A percentile compares a stretch with the other conserved stretches of the same genome.
Evolutionary conservation across 495 filamentous ascomycete genomes (phyloP).

Genomic region (Penicillium manginii): DNA sequence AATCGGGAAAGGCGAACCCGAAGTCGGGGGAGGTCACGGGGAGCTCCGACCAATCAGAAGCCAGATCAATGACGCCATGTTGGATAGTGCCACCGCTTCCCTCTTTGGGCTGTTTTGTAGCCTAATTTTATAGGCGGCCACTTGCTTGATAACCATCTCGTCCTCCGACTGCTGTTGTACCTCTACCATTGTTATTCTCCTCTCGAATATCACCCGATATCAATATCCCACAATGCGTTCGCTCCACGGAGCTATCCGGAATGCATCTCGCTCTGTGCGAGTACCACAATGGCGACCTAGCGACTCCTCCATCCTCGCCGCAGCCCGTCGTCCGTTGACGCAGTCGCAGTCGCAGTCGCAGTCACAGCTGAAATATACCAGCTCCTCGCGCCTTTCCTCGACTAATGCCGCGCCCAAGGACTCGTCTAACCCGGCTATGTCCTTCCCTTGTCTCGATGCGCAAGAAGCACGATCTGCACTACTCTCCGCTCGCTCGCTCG

Average conservation of each 20-base stretch:
- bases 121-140: neutral
- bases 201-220: neutral
- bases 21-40: neutral
- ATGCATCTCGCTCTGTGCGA: conserved; percentile 27
- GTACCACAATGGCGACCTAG: conserved; percentile 23
- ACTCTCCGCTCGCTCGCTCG: conserved; percentile 71
- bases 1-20: too few relatives aligned
- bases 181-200: conserved; percentile 4
- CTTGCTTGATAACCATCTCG: neutral
- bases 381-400: conserved; percentile 33
- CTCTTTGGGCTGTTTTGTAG: conserved; percentile 18
- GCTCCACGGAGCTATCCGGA: conserved; percentile 27
- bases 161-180: neutral
- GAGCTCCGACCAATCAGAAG: neutral
- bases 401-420: conserved; percentile 36
- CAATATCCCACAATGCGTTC: conserved; percentile 26
- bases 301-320: conserved; percentile 16
- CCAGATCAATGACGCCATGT: conserved; percentile 22
- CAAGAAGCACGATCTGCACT: conserved; percentile 81
- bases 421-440: conserved; percentile 85
- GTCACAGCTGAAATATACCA: conserved; percentile 27
- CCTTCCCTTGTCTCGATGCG: conserved; percentile 94
- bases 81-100: conserved; percentile 17
- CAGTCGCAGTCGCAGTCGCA: conserved; percentile 19
- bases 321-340: conserved; percentile 26